These are phyloP conservation scores for Oenanthe javanica DNA, from an alignment of 140 eudicot species.

Conservation along the genomic window DNA sequence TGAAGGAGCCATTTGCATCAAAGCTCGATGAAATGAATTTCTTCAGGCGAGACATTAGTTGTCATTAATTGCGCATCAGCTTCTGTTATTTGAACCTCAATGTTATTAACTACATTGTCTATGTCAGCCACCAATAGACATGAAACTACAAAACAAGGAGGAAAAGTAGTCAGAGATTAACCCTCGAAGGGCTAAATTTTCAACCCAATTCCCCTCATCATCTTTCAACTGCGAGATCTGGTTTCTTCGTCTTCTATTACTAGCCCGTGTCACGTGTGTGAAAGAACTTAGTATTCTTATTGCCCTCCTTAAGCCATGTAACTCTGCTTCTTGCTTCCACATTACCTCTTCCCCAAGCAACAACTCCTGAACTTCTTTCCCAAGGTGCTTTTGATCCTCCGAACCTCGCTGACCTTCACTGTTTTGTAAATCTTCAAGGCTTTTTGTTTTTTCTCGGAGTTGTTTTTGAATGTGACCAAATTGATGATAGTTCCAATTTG, in stretches of 20 bases:
- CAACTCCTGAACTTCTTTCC: background rate
- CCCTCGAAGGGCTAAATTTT: background rate
- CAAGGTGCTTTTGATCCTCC: background rate
- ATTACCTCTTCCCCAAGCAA: background rate
- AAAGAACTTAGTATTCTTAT: too few relatives aligned
- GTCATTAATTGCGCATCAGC: background rate
- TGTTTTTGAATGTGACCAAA: background rate
- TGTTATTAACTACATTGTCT: background rate
- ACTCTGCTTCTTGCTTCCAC: background rate
- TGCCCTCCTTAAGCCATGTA: background rate
- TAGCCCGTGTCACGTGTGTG: background rate
- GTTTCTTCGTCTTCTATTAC: background rate
- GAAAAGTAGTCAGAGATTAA: background rate
- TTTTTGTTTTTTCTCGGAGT: background rate
- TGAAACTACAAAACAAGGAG: background rate
- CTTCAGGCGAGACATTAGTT: background rate
- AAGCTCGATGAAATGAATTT: background rate
- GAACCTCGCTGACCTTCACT: background rate
- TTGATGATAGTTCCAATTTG: background rate
- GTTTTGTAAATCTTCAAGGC: background rate
- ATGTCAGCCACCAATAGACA: background rate
- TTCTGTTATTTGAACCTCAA: background rate
- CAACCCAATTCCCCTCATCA: background rate
- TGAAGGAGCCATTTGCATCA: background rate
- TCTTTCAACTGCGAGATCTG: background rate